Percentiles rank a stretch among this genome's conserved stretches.
Conservation (phyloP, 164 flowering plant species). For the Nelumbo lutea region DNA sequence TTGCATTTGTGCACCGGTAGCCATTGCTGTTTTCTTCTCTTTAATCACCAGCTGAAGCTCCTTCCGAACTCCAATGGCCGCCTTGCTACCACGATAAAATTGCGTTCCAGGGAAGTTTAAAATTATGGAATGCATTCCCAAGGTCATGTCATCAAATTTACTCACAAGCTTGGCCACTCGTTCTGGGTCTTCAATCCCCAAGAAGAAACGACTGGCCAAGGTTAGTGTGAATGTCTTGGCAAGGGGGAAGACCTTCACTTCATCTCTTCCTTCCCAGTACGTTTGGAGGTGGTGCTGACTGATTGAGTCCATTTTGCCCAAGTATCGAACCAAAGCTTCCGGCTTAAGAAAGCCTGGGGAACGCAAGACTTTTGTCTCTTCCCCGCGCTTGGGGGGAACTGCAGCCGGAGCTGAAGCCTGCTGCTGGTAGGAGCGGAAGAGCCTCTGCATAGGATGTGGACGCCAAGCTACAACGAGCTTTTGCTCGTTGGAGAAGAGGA, state of each 20-base stretch:
- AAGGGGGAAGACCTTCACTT: not conserved
- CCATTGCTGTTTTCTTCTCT: conserved; percentile 28
- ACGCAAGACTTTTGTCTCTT: not conserved
- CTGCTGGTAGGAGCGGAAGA: not conserved
- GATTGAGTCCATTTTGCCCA: conserved; percentile 4
- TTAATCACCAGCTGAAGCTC: conserved; percentile 22
- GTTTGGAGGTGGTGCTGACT: not conserved
- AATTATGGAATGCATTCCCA: not conserved
- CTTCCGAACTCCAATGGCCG: conserved; percentile 21
- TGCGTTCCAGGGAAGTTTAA: conserved; percentile 39
- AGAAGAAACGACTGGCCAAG: not conserved
- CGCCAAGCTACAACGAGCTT: not conserved
- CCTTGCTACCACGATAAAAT: conserved; percentile 7
- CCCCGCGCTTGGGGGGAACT: not conserved
- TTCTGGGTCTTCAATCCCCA: not conserved
- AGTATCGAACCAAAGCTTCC: conserved; percentile 2
- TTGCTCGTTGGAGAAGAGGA: conserved; percentile 1
- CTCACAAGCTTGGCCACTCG: not conserved
- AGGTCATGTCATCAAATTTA: not conserved
- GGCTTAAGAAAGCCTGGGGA: conserved; percentile 1
- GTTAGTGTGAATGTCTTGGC: not conserved
- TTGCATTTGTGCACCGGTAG: conserved; percentile 6
- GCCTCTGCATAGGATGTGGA: not conserved
- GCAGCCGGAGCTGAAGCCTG: not conserved
- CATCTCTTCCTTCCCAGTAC: conserved; percentile 1